phyloP scores from a whole-genome alignment of 176 grass and related monocot genomes.

The Oryza australiensis region DNA sequence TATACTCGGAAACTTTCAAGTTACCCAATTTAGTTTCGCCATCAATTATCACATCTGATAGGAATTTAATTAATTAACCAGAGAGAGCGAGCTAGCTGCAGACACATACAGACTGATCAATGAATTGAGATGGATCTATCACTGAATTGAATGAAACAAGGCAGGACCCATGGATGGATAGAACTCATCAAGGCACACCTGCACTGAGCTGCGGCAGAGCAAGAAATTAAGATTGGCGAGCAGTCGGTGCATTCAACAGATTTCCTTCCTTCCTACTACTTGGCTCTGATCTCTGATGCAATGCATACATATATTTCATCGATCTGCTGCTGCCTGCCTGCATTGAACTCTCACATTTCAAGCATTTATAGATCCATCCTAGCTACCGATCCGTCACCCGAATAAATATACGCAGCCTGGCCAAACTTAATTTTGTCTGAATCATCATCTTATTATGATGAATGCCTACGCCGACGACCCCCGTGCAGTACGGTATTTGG shows the following conservation, averaged over 20 bases:
- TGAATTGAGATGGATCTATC: not conserved
- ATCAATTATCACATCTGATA: not conserved
- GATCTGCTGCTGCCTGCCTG: not conserved
- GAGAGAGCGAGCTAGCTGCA: too few species aligned
- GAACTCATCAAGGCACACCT: not conserved
- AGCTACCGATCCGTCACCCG: not conserved
- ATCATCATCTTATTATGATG: not conserved
- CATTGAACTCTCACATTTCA: not conserved
- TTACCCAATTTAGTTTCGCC: not conserved
- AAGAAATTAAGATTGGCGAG: not conserved
- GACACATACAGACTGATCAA: not conserved
- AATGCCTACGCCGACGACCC: not conserved
- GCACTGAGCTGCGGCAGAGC: not conserved
- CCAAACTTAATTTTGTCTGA: not conserved
- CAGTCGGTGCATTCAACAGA: not conserved
- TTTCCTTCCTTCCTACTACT: not conserved
- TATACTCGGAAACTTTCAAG: not conserved
- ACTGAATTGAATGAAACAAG: not conserved
- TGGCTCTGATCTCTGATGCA: not conserved
- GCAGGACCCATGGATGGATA: not conserved
- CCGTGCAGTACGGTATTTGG: not conserved
- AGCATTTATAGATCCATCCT: not conserved
- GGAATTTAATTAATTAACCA: not conserved
- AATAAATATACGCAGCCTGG: not conserved
- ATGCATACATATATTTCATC: not conserved